These are phyloP conservation scores for Anastatica hierochuntica DNA, from an alignment of 345 rosid genomes.

Conservation along the genomic window DNA sequence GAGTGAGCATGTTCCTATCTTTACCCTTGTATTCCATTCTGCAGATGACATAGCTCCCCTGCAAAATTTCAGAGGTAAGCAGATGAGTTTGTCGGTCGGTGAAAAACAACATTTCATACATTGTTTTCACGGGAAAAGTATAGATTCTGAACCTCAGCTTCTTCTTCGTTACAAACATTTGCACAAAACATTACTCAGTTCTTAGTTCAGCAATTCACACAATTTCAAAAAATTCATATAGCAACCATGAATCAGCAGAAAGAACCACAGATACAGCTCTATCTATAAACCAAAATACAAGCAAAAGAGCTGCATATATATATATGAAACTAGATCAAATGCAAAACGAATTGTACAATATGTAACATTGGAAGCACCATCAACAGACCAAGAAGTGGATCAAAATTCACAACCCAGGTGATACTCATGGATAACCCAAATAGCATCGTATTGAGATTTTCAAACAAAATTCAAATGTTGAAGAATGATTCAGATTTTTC, in stretches of 20 bases:
- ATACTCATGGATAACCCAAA: conserved; percentile 21
- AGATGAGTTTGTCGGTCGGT: background rate
- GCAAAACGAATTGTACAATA: background rate
- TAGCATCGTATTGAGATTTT: too few relatives aligned
- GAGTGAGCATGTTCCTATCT: background rate
- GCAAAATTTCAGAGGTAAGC: background rate
- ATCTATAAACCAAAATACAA: background rate
- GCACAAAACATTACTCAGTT: too few relatives aligned
- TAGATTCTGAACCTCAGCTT: background rate
- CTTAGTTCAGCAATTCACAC: background rate
- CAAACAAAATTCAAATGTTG: too few relatives aligned
- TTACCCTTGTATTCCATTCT: conserved; percentile 22
- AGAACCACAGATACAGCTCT: background rate
- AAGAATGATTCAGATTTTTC: too few relatives aligned
- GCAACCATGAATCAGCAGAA: background rate
- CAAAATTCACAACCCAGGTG: background rate
- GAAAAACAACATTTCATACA: background rate
- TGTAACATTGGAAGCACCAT: too few relatives aligned
- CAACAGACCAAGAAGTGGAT: background rate
- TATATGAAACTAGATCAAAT: background rate
- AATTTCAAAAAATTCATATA: background rate
- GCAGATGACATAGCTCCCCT: conserved; percentile 14
- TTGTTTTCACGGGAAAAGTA: too few relatives aligned
- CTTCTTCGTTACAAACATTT: too few relatives aligned
- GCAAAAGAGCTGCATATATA: background rate